Evolutionary conservation across 495 filamentous ascomycete genomes (phyloP).

Genomic region (Clohesyomyces aquaticus): DNA sequence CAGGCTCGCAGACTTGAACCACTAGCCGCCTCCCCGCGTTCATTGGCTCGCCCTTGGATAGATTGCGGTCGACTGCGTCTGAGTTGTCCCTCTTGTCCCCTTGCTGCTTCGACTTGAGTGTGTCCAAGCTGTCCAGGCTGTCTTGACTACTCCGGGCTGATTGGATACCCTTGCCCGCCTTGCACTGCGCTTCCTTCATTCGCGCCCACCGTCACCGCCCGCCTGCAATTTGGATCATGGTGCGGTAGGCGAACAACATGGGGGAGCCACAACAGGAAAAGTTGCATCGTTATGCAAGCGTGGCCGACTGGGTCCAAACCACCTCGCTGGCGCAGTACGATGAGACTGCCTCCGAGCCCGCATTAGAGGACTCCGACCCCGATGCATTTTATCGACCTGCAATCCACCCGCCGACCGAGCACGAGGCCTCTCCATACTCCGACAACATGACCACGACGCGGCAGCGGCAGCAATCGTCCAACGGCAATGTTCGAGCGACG

Average conservation of each 20-base stretch:
- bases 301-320: conserved; percentile 35
- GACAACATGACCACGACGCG: conserved; percentile 34
- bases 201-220: conserved; percentile 11
- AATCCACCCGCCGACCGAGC: conserved; percentile 10
- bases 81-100: conserved; percentile 40
- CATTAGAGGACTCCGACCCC: conserved; percentile 17
- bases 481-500: conserved; percentile 22
- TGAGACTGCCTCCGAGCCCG: conserved; percentile 15
- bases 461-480: conserved; percentile 29
- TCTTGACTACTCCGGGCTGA: conserved; percentile 33
- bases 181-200: conserved; percentile 26
- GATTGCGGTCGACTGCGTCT: conserved; percentile 29
- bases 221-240: conserved; percentile 27
- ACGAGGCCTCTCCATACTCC: conserved; percentile 5
- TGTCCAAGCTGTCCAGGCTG: conserved; percentile 18
- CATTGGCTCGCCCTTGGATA: conserved; percentile 33
- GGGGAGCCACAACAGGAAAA: conserved; percentile 34
- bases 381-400: conserved; percentile 34
- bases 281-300: conserved; percentile 18
- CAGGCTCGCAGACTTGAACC: conserved; percentile 25
- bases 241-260: conserved; percentile 34
- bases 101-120: conserved; percentile 37
- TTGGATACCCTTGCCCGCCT: conserved; percentile 25
- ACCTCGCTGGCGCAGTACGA: conserved; percentile 35
- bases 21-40: conserved; percentile 22